Evolutionary conservation across 2,329 filamentous ascomycete genomes (phyloP).

Genomic region (Shiraia sp.): DNA sequence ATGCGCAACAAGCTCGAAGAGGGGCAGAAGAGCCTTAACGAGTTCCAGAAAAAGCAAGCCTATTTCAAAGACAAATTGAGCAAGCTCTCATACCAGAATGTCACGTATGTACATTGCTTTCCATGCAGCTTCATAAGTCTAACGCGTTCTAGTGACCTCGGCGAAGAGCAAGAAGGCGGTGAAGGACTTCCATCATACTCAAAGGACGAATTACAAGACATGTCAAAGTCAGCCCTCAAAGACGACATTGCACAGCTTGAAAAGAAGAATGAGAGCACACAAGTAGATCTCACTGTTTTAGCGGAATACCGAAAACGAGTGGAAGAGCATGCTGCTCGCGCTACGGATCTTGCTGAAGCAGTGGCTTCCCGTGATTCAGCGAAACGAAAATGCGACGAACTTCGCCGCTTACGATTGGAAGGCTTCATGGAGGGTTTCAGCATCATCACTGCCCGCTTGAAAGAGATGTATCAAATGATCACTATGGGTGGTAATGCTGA

Average conservation of each 20-base stretch:
- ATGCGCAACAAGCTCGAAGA: constrained; percentile 99
- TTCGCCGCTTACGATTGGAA: constrained; percentile 85
- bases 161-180: constrained; percentile 58
- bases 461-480: constrained; percentile 99
- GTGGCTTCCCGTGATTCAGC: constrained; percentile 78
- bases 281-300: constrained; percentile 86
- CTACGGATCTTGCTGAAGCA: constrained; percentile 80
- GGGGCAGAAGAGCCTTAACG: constrained; percentile 82
- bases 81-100: constrained; percentile 81
- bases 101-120: constrained; percentile 44
- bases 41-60: constrained; percentile 80
- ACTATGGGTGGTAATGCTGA: constrained; percentile 99
- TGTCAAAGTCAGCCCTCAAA: constrained; percentile 66
- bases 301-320: constrained; percentile 85
- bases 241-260: constrained; percentile 68
- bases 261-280: constrained; percentile 80
- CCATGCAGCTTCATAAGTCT: background rate
- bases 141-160: constrained; percentile 49
- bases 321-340: constrained; percentile 78
- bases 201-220: constrained; percentile 66
- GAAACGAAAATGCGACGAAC: constrained; percentile 90
- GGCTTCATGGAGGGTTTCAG: constrained; percentile 99
- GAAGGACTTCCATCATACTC: constrained; percentile 73
- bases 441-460: constrained; percentile 88
- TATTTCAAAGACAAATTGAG: constrained; percentile 90